Evolutionary conservation across 441 rosid species (phyloP).

Genomic region (Corymbia calophylla): DNA sequence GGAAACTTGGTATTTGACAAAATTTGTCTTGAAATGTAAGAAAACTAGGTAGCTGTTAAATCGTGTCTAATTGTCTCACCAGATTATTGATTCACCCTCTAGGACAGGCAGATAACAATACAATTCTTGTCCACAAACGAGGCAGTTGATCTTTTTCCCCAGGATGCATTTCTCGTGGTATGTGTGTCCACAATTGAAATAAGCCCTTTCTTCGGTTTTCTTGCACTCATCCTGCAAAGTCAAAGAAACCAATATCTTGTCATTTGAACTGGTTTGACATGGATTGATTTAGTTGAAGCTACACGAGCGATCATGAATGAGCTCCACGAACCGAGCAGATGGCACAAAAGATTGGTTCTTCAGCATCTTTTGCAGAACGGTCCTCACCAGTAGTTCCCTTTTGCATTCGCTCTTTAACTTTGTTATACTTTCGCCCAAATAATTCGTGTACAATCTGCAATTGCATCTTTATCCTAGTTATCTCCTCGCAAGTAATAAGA

Average conservation of each 20-base stretch:
- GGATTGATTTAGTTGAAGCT: not conserved
- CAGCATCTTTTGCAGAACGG: not conserved
- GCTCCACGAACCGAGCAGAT: not conserved
- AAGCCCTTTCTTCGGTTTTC: not conserved
- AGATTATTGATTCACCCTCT: not conserved
- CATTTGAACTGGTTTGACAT: no score
- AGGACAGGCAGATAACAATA: not conserved
- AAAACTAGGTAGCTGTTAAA: not conserved
- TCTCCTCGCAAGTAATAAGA: not conserved
- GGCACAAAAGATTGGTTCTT: not conserved
- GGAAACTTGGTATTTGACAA: not conserved
- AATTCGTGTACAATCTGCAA: not conserved
- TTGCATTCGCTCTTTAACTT: not conserved
- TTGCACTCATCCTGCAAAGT: not conserved
- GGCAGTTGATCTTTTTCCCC: not conserved
- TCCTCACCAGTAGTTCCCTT: not conserved
- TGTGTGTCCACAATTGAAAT: not conserved
- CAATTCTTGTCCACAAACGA: not conserved
- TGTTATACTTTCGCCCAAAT: not conserved
- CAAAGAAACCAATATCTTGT: no score
- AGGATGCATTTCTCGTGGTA: not conserved
- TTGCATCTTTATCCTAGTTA: not conserved
- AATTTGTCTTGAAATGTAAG: not conserved
- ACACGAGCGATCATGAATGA: not conserved
- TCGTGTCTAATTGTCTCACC: not conserved